Evolutionary conservation across 805 yeast genomes (phyloP), one percentile per base, ranked within the genome.

Genomic region (Zygosaccharomyces bisporus): DNA sequence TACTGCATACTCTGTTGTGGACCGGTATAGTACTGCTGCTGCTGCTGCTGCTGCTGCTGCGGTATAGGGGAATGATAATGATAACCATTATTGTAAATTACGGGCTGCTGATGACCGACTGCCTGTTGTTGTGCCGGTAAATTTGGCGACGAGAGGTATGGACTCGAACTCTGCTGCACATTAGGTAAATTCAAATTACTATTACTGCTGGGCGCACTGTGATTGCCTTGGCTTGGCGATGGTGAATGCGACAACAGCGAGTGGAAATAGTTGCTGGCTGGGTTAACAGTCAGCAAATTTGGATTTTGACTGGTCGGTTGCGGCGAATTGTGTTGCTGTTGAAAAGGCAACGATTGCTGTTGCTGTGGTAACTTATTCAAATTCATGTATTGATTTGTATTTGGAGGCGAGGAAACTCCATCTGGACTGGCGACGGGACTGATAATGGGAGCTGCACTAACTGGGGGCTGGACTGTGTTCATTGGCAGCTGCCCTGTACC

Each of bases 1-100:
- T 34, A 27, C 4, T 21, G 70, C 58, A 8, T 74, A 60, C 5
- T 70, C 55, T 44, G 55, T 60, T n/a, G 75, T 25, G 40, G 33
- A 17, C 39, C 49, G 9, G 38, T 46, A 14, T 47, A 53, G 2
- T 41, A 51, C 31, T 52, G 54, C 16, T 39, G 41, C n/a, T 33
- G 52, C 31, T 37, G 55, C 12, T 43, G 51, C 31, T 50, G 60
- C 7, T 34, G 43, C 29, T 46, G 57, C 34, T 29, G 55, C 32
- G 32, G 63, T 51, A 34, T 61, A 51, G 35, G 65, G 53, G 34
- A 63, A 50, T 52, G 41, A 34, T 45, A 40, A 7, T 42, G 51
- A 33, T 44, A 42, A 7, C 45, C 44, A 43, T 34, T 34, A 32
- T 45, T 37, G 45, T 43, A 43, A 40, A 45, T 20, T 40, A 50